phyloP scores from a whole-genome alignment of 2,329 filamentous ascomycete genomes.

The Sphaerostilbella broomeana region DNA sequence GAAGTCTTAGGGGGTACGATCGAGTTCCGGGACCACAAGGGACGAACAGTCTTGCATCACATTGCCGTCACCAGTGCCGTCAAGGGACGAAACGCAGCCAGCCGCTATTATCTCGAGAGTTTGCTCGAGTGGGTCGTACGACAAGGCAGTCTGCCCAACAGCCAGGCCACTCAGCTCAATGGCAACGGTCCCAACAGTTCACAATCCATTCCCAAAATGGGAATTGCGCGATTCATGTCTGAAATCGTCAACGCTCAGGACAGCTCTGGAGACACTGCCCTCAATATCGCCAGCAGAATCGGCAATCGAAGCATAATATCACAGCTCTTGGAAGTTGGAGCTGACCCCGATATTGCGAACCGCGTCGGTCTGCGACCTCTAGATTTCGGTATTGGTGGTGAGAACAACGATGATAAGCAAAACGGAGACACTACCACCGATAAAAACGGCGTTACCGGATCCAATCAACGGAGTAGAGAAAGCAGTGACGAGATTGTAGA shows the following conservation, averaged over 20 bases:
- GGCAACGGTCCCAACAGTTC: conserved; percentile 33
- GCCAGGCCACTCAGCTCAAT: conserved; percentile 35
- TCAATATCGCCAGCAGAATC: conserved; percentile 89
- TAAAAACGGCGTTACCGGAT: conserved; percentile 38
- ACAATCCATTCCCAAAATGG: conserved; percentile 59
- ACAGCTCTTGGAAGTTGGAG: conserved; percentile 91
- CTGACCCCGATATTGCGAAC: conserved; percentile 87
- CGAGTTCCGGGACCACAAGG: conserved; percentile 81
- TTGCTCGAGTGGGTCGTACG: conserved; percentile 90
- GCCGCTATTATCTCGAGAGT: conserved; percentile 92
- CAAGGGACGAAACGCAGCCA: conserved; percentile 84
- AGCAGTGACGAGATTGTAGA: conserved; percentile 73
- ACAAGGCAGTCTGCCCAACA: conserved; percentile 61
- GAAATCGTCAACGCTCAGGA: conserved; percentile 96
- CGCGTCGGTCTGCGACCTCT: conserved; percentile 79
- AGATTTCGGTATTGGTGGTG: conserved; percentile 88
- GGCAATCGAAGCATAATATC: conserved; percentile 92
- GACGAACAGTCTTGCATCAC: conserved; percentile 88
- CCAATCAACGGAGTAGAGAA: conserved; percentile 55
- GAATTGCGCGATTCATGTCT: conserved; percentile 86
- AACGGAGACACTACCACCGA: conserved; percentile 39
- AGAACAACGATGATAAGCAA: conserved; percentile 40
- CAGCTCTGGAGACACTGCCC: conserved; percentile 85
- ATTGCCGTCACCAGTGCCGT: conserved; percentile 95
- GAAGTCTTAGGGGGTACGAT: conserved; percentile 86